Evolutionary conservation across 768 basidiomycete species (phyloP).

Genomic region (Ramaria sp.): DNA sequence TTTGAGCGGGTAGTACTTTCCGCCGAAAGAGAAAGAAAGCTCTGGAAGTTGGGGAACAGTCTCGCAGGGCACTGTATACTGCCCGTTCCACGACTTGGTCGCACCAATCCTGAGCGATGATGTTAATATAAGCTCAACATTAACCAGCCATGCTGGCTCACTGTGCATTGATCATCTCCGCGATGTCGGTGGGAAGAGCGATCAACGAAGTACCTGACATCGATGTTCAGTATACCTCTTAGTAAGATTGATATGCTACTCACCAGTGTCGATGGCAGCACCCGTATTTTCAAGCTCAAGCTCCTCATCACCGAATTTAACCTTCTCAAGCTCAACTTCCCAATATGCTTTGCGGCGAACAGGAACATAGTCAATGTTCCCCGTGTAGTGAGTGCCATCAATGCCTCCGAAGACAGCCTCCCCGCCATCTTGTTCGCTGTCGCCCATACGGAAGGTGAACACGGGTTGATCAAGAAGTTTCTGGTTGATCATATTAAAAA

Average conservation of each 20-base stretch:
- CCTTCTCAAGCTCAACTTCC: conserved; percentile 90
- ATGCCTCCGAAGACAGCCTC: conserved; percentile 90
- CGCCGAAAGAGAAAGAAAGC: conserved; percentile 73
- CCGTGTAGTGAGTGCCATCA: conserved; percentile 64
- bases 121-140: background rate
- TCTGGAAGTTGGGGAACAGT: conserved; percentile 79
- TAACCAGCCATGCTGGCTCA: conserved; percentile 13
- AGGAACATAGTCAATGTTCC: conserved; percentile 78
- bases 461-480: conserved; percentile 73
- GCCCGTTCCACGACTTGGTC: conserved; percentile 90
- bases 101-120: conserved; percentile 62
- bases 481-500: conserved; percentile 86
- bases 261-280: conserved; percentile 84
- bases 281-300: conserved; percentile 91
- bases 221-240: background rate
- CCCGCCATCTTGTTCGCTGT: conserved; percentile 79
- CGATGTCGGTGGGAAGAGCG: conserved; percentile 85
- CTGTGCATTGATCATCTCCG: conserved; percentile 93
- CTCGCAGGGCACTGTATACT: conserved; percentile 83
- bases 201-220: conserved; percentile 80
- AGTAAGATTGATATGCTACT: conserved; percentile 10
- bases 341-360: conserved; percentile 94
- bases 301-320: conserved; percentile 76
- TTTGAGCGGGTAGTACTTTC: conserved; percentile 68
- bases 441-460: conserved; percentile 90